A percentile compares a stretch with the other conserved stretches of the same genome.
These are phyloP conservation scores for Sclerotinia spermophila DNA, from an alignment of 2,329 filamentous ascomycete genomes.

Conservation along the genomic window DNA sequence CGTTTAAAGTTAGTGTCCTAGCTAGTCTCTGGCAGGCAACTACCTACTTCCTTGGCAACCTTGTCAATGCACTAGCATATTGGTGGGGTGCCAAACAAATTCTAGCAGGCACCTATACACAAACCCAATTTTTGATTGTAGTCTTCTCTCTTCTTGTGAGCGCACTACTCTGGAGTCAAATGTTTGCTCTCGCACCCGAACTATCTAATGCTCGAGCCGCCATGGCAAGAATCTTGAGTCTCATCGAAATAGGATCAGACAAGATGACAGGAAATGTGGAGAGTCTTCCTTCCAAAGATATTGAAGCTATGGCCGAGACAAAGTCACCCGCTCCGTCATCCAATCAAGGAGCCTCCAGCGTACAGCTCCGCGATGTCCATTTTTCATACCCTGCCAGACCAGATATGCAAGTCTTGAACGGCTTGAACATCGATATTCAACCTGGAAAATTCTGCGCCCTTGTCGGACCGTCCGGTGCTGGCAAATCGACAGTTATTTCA, in stretches of 20 bases:
- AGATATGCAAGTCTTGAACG: constrained; percentile 53
- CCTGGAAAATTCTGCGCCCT: constrained; percentile 60
- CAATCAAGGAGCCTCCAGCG: constrained; percentile 27
- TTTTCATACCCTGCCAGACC: constrained; percentile 66
- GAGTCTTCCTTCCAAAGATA: constrained; percentile 33
- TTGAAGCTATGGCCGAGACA: constrained; percentile 41
- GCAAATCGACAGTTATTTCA: constrained; percentile 63
- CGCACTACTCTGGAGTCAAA: constrained; percentile 68
- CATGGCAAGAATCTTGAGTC: constrained; percentile 52
- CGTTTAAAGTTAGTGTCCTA: constrained; percentile 48
- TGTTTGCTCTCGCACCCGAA: constrained; percentile 72
- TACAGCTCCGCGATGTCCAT: constrained; percentile 55
- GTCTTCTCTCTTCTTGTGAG: constrained; percentile 67
- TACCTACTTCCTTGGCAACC: constrained; percentile 57
- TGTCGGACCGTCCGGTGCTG: constrained; percentile 62
- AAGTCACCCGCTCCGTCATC: constrained; percentile 6
- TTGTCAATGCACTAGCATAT: constrained; percentile 71
- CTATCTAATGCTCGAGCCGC: constrained; percentile 62
- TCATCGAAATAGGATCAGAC: constrained; percentile 45
- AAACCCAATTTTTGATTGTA: constrained; percentile 70
- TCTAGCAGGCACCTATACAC: constrained; percentile 58
- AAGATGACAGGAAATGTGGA: constrained; percentile 23
- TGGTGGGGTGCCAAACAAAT: constrained; percentile 77
- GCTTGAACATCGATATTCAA: constrained; percentile 53
- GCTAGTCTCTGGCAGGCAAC: constrained; percentile 46